These are phyloP conservation scores for Lachnellula arida DNA, from an alignment of 2,329 filamentous ascomycete species.

Conservation along the genomic window DNA sequence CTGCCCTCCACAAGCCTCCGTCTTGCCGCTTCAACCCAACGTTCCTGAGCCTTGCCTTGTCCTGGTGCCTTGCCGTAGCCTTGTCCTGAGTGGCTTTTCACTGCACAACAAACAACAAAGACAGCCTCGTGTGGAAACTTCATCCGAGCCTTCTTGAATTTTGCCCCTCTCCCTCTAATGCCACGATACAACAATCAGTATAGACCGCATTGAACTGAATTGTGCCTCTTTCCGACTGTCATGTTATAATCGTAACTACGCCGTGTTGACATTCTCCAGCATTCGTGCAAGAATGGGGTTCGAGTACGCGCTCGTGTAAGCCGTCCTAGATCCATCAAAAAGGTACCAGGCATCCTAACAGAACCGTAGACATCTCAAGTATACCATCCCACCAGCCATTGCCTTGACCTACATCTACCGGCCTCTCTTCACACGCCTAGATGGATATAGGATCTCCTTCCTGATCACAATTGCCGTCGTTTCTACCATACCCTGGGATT, in stretches of 20 bases:
- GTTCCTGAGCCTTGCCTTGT: too few species aligned
- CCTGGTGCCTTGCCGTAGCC: too few species aligned
- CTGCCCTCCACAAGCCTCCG: too few species aligned
- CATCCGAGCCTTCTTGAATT: too few species aligned
- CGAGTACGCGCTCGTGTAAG: constrained; percentile 61
- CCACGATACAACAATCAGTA: too few species aligned
- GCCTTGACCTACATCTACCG: constrained; percentile 54
- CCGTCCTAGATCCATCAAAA: constrained; percentile 10
- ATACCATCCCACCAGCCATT: constrained; percentile 60
- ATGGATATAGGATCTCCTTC: constrained; percentile 57
- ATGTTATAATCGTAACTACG: not conserved
- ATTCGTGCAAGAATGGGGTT: constrained; percentile 43
- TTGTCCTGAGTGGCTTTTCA: too few species aligned
- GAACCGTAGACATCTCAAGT: constrained; percentile 50
- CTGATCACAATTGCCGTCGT: constrained; percentile 59
- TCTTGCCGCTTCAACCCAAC: too few species aligned
- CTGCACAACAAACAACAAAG: too few species aligned
- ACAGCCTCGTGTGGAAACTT: too few species aligned
- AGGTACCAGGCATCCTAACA: not conserved
- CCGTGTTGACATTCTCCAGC: not conserved
- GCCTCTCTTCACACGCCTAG: constrained; percentile 57
- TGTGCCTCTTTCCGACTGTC: not conserved
- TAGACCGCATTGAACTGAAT: not conserved
- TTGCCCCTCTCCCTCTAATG: too few species aligned
- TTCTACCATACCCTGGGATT: constrained; percentile 72